Evolutionary conservation across 148 eudicot species (phyloP).

Genomic region (Rhododendron ovatum): DNA sequence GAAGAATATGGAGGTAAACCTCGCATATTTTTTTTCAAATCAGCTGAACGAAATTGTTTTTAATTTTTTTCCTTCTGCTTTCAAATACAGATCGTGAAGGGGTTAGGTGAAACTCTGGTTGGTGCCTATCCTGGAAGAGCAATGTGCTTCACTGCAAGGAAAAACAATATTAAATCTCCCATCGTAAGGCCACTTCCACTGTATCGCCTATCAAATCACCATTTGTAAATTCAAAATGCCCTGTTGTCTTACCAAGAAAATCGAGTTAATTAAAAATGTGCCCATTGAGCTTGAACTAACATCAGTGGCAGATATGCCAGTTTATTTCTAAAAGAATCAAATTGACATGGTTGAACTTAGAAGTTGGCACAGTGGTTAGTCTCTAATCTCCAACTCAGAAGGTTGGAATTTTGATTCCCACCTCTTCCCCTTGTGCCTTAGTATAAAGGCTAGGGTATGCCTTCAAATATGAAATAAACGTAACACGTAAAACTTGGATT

Average conservation of each 20-base stretch:
- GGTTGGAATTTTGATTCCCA: background rate
- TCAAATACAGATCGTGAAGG: slow-evolving; percentile 3
- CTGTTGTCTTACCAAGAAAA: background rate
- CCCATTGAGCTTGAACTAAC: background rate
- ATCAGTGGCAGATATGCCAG: background rate
- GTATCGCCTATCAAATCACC: background rate
- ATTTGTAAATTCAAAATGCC: background rate
- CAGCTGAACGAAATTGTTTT: background rate
- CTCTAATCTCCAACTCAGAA: background rate
- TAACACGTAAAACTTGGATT: background rate
- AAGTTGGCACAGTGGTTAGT: background rate
- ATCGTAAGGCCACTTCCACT: background rate
- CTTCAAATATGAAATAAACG: background rate
- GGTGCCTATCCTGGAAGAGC: slow-evolving; percentile 12
- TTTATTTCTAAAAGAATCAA: background rate
- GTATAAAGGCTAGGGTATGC: background rate
- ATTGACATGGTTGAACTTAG: background rate
- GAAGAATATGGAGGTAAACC: background rate
- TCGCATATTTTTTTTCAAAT: background rate
- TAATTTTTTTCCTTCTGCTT: background rate
- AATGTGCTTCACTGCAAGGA: slow-evolving; percentile 5
- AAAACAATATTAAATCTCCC: slow-evolving; percentile 1
- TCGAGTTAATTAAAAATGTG: background rate
- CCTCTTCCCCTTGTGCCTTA: background rate
- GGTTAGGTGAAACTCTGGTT: slow-evolving; percentile 7